Evolutionary conservation across 805 yeast species (phyloP), one percentile per base, ranked within the genome.

Genomic region (Candida montana): DNA sequence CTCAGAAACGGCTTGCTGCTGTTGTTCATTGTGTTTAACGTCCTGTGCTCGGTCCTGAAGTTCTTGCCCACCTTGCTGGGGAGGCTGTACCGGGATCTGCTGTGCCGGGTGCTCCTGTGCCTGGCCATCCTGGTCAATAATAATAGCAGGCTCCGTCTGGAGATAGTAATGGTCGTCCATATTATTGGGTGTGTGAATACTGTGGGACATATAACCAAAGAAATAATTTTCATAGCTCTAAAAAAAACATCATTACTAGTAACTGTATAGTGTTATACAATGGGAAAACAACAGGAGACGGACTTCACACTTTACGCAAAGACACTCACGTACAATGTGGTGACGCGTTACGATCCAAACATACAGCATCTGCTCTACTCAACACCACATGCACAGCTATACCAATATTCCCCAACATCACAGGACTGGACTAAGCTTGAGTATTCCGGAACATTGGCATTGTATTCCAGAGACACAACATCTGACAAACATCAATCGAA

Each of bases 381-480:
- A 39, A 75, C 90, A 2, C 78, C 90, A 13, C 86, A 83, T 57
- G 79, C 84, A 42, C 85, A 83, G 26, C 68, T 83, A 15, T 84
- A 83, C 59, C 75, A 78, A 54, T 83, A 75, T 64, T 24, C 37
- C 2, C 68, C 70, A 17, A 68, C 62, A 7, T 62, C 63, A 24
- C 79, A 75, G 48, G 84, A 80, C 50, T 84, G 95, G 95, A 68
- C 69, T 28, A 82, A 83, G 49, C 59, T 76, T 18, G 89, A 83
- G 28, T 80, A 65, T 52, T 84, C 77, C 55, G 95, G 95, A 3
- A 77, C 83, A 0, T 54, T 83, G 35, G 80, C 85, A 0, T 67
- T 83, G 23, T 84, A 84, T 54, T 67, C 77, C 17, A 63, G 88
- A 44, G 72, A 73, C 33, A 45, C 47, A 1, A 11, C 16, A 3